Base-by-base conservation (phyloP, 176 grass and related monocot genomes). In the Sorghum bicolor region DNA sequence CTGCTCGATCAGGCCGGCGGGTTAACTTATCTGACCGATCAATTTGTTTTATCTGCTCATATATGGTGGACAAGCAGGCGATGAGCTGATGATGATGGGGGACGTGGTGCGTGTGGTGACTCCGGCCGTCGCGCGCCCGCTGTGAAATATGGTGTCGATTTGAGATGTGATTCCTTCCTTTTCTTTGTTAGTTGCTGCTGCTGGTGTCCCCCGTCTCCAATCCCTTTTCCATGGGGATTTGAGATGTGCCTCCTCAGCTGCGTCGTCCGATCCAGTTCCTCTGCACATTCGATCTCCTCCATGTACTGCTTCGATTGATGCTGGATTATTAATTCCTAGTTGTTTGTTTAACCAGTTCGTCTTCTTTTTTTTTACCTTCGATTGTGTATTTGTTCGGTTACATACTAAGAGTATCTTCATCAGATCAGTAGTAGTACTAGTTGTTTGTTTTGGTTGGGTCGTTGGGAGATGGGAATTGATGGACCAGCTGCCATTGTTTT, bases 291-390 rank as follows among this genome's bases (percentile, higher is more conserved):
- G n/a, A n/a, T n/a, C 25, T 63, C 70, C 22, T 83, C 67, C 37
- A 1, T 90, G 84, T 76, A 81, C 82, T 38, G 43, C 85, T 70
- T 84, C 16, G 64, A 53, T 62, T 37, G 1, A 29, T 40, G 13
- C 13, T 47, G 2, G 5, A 29, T 81, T 26, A 52, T 52, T 52
- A 47, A 20, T 52, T 48, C 52, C 68, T 80, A 38, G 8, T 87
- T 53, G 22, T 63, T 52, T 13, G 40, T 72, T 77, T 26, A 55
- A 55, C 2, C 57, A 58, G 53, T 50, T 50, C 1, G 16, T 50
- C 47, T 5, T 50, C 44, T 50, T 17, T 45, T 5, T n/a, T n/a
- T n/a, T 3, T 8, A 8, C 16, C 47, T n/a, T n/a, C 22, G 53
- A 24, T 24, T 58, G 20, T 57, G 3, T 12, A 10, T 19, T 4